Evolutionary conservation across 805 yeast species (phyloP), one percentile per base, ranked within the genome.

Genomic region (Isabelozyma pseudorhagii): DNA sequence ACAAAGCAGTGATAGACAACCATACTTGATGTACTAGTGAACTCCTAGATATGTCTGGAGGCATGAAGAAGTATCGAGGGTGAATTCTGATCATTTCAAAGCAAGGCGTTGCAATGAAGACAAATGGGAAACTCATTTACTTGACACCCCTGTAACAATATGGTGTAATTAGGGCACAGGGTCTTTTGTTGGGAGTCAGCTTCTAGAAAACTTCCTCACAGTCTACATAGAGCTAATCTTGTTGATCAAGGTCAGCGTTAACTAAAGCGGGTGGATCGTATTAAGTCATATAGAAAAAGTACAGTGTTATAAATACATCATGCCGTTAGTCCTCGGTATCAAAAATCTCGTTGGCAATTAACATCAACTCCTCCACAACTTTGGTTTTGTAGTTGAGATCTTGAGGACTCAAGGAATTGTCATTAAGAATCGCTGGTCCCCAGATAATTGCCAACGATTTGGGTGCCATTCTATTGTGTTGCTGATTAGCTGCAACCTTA

Each of bases 401-500:
- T 54, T 84, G 88, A 3, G 83, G 80, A 51, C 83, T 85, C 61
- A 78, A 73, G 21, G 81, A 79, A 50, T 80, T 82, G 57, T 82
- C 87, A 44, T 84, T 82, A 64, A 94, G 78, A 46, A 94, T 69
- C 2, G 89, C 88, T 15, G 97, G 96, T 0, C 97, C 97, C 99
- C 99, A 94, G 38, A 93, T 91, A 39, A 89, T 89, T 44, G 96
- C 89, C 58, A 94, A 67, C 51, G 87, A 85, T 60, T 85, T 85
- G 50, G 84, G 77, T 44, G 83, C 83, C 99, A 94, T 94, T 63
- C 94, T 79, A 63, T 91, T 90, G 36, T 68, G 57, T 17, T 76
- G 75, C 59, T 84, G 85, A 49, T 83, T 75, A 28, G 79, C 78
- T 38, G 85, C 82, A 11, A 94, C 84, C 49, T 85, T 80, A 53